A percentile compares a stretch with the other conserved stretches of the same genome.
phyloP scores from a whole-genome alignment of 2,329 filamentous ascomycete species.

The Pseudocercospora ulei region DNA sequence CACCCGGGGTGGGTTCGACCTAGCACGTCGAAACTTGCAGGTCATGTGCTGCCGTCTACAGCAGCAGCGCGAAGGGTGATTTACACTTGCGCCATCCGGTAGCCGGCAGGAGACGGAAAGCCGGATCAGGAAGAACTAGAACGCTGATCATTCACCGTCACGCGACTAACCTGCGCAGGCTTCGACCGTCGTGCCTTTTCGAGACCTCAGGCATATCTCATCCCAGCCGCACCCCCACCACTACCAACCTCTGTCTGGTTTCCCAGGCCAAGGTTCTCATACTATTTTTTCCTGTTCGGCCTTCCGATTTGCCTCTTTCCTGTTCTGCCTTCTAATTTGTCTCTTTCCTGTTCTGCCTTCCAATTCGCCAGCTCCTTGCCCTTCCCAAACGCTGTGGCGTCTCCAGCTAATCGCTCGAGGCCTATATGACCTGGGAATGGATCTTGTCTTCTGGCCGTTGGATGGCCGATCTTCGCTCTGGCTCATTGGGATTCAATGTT shows the following conservation, averaged over 20 bases:
- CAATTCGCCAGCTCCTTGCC: slow-evolving; percentile 16
- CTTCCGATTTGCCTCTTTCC: slow-evolving; percentile 19
- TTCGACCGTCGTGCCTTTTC: slow-evolving; percentile 1
- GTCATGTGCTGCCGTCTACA: not conserved
- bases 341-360: slow-evolving; percentile 20
- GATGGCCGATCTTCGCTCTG: slow-evolving; percentile 9
- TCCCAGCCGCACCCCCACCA: slow-evolving; percentile 13
- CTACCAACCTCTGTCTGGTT: slow-evolving; percentile 17
- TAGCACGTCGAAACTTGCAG: not conserved
- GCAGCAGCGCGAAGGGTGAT: not conserved
- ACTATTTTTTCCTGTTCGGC: slow-evolving; percentile 20
- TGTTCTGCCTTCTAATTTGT: slow-evolving; percentile 18
- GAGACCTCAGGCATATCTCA: slow-evolving; percentile 6
- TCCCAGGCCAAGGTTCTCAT: slow-evolving; percentile 16
- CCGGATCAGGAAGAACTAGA: slow-evolving; percentile 2
- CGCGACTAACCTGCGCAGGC: not conserved
- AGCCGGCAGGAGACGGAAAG: slow-evolving; percentile 1
- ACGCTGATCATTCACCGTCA: not conserved
- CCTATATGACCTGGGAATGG: slow-evolving; percentile 7
- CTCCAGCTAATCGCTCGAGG: slow-evolving; percentile 6
- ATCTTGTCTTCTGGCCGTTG: slow-evolving; percentile 14
- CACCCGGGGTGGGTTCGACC: slow-evolving; percentile 3
- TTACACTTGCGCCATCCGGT: slow-evolving; percentile 8
- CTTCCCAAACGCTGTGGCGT: slow-evolving; percentile 12
- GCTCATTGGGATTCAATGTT: not conserved